Conservation (phyloP, 2,329 filamentous ascomycete genomes). For the Colletotrichum spaethianum region DNA sequence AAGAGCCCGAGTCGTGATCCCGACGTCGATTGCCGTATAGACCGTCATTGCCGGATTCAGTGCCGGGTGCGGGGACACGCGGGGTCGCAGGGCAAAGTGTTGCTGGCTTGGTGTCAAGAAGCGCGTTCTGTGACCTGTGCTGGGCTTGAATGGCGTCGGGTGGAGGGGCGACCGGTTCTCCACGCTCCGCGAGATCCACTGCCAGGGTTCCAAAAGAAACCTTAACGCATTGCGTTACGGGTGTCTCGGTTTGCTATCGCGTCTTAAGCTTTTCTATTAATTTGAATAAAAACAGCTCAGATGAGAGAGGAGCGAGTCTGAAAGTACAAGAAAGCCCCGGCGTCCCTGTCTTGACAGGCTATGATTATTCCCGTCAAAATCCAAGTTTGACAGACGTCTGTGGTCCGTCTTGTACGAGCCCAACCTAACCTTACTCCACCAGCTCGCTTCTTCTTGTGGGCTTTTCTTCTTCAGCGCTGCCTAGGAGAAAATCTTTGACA, state of each 20-base stretch:
- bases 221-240: constrained; percentile 18
- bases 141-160: neutral
- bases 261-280: neutral
- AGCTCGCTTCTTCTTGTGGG: neutral
- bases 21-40: constrained; percentile 26
- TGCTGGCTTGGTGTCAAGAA: neutral
- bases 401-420: neutral
- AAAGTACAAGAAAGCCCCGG: constrained; percentile 15
- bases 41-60: constrained; percentile 29
- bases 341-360: constrained; percentile 7
- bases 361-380: constrained; percentile 12
- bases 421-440: neutral
- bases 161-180: neutral
- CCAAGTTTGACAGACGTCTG: neutral
- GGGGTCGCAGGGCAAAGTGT: neutral
- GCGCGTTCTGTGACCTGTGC: constrained; percentile 10
- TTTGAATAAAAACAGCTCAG: neutral
- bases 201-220: constrained; percentile 20
- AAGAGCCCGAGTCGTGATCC: constrained; percentile 26
- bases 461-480: neutral
- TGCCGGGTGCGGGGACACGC: constrained; percentile 30
- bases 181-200: constrained; percentile 33
- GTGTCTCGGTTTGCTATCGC: constrained; percentile 13
- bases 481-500: neutral
- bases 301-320: neutral